Conservation (phyloP, 2,329 filamentous ascomycete genomes). For the Dryadomyces quercus-mongolicae region DNA sequence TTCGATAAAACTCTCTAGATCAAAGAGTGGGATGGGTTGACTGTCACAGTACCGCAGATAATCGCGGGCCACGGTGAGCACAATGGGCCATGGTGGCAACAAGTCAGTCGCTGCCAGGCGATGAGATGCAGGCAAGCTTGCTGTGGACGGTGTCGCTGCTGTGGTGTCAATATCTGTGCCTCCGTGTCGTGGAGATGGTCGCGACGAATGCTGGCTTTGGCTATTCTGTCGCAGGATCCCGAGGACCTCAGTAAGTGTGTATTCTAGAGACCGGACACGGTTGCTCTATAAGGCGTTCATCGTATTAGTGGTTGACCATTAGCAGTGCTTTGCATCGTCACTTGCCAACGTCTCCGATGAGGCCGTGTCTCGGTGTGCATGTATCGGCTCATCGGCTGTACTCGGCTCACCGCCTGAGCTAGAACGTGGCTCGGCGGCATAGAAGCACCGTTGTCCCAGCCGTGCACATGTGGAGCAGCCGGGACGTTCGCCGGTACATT, state of each 20-base stretch:
- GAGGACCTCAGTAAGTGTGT: background rate
- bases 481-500: background rate
- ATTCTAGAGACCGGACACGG: background rate
- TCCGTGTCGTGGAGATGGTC: background rate
- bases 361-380: background rate
- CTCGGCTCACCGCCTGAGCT: background rate
- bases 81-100: background rate
- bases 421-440: background rate
- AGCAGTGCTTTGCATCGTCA: background rate
- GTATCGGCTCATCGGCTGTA: background rate
- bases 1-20: background rate
- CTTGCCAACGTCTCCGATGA: background rate
- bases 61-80: background rate
- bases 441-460: conserved; percentile 1
- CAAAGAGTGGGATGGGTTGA: conserved; percentile 2
- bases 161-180: background rate
- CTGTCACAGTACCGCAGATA: conserved; percentile 2
- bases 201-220: background rate
- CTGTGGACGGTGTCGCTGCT: background rate
- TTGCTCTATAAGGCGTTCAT: background rate
- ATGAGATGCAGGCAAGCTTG: background rate
- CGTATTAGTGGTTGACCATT: background rate
- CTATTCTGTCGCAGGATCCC: background rate
- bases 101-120: background rate
- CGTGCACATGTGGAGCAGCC: background rate